These are phyloP conservation scores for Neurospora sp. DNA, from an alignment of 495 filamentous ascomycete species.

Conservation along the genomic window DNA sequence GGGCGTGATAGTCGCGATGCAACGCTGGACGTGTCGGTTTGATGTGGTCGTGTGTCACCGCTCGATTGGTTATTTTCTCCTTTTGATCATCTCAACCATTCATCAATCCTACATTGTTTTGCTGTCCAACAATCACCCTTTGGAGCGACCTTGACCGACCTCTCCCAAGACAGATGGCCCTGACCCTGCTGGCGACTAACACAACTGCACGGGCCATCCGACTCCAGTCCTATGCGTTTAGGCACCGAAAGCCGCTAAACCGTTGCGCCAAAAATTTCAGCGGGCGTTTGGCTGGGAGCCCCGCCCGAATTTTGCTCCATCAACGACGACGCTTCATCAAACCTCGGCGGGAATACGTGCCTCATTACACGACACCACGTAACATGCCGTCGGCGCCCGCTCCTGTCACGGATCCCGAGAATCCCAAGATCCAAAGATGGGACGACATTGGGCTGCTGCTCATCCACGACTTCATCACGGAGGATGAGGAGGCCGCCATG, in stretches of 20 bases:
- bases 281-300: not conserved
- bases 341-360: not conserved
- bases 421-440: slow-evolving; percentile 16
- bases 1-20: not conserved
- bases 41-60: not conserved
- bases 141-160: not conserved
- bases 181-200: not conserved
- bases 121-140: not conserved
- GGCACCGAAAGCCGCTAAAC: not conserved
- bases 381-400: not conserved
- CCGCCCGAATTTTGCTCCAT: not conserved
- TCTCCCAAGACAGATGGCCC: not conserved
- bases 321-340: not conserved
- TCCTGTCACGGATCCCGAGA: slow-evolving; percentile 4
- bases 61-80: not conserved
- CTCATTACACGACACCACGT: not conserved
- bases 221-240: not conserved
- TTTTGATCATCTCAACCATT: not conserved
- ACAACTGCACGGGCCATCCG: not conserved
- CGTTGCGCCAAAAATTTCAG: not conserved
- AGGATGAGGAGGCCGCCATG: slow-evolving; percentile 15
- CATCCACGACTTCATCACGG: slow-evolving; percentile 20
- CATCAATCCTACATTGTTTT: not conserved
- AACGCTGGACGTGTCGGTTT: not conserved
- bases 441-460: slow-evolving; percentile 16